Evolutionary conservation across 495 filamentous ascomycete species (phyloP).

Genomic region (Penicillium lagena): DNA sequence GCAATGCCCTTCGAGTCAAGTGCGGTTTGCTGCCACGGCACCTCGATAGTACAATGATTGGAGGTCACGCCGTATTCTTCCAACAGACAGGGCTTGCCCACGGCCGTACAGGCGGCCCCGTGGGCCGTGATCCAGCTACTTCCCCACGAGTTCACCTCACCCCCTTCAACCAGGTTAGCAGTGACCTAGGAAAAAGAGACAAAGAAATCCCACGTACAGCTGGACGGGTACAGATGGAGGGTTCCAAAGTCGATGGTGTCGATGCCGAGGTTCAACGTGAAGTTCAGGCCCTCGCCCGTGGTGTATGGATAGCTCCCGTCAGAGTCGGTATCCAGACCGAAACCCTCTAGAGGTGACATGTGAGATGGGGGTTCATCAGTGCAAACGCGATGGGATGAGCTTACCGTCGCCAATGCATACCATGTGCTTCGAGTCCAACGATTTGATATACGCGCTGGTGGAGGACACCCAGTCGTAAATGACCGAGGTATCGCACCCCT

Average conservation of each 20-base stretch:
- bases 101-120: conserved; percentile 44
- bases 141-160: conserved; percentile 36
- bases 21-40: conserved; percentile 52
- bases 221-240: conserved; percentile 59
- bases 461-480: conserved; percentile 58
- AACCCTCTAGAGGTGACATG: conserved; percentile 18
- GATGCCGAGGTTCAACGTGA: conserved; percentile 51
- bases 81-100: conserved; percentile 59
- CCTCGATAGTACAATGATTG: conserved; percentile 37
- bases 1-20: conserved; percentile 44
- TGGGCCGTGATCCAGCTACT: conserved; percentile 58
- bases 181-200: conserved; percentile 20
- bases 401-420: conserved; percentile 57
- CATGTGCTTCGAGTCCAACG: conserved; percentile 56
- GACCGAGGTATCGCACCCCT: conserved; percentile 49
- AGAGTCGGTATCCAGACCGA: conserved; percentile 30
- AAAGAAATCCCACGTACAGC: conserved; percentile 38
- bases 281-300: conserved; percentile 56
- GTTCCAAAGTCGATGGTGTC: conserved; percentile 59
- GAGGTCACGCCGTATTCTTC: conserved; percentile 59
- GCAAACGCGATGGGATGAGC: neutral
- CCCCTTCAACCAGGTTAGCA: conserved; percentile 22
- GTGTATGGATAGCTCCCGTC: conserved; percentile 55
- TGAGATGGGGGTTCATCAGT: neutral
- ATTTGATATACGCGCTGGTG: conserved; percentile 57